Evolutionary conservation across 805 yeast genomes (phyloP), one percentile per base, ranked within the genome.

Genomic region (Candida alai): DNA sequence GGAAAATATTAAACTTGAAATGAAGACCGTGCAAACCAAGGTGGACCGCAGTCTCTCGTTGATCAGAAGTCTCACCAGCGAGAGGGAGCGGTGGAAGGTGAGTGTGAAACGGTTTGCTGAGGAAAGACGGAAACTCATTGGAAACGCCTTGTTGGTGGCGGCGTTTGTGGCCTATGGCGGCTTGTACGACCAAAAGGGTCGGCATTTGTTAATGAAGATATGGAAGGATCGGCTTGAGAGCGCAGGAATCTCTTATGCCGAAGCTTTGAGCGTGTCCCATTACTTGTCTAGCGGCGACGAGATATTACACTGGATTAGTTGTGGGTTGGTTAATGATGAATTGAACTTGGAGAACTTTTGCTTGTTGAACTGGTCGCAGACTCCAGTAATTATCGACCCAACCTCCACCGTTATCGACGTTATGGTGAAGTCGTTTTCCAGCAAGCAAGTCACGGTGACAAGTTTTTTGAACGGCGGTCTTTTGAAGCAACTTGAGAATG

Each of bases 301-400:
- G 23, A 47, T 65, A 2, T 41, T 68, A 4, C 40, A 48, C 3
- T 84, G 93, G 90, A 63, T 68, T 31, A 52, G 58, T 3, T 37
- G 49, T 28, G 82, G 82, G 0, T 56, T 83, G 8, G 69, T 76
- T 1, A 62, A 69, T 30, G 94, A 84, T 42, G 77, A 73, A 0
- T 51, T 81, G 13, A 76, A 65, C 42, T 51, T 78, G 21, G 89
- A 83, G 30, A 88, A 87, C 52, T 71, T 78, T 28, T 54, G 74
- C 0, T 70, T 84, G 19, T 44, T 84, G 25, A 60, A 62, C 9
- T 44, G 58, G 11, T 43, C 64, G 2, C 43, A 52, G 15, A 50
- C 65, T 24, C 81, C 90, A 0, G 68, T 75, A 30, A 62, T 90
- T 3, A 69, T 90, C 29, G 97, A 90, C 53, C 95, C 97, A 0